phyloP scores from a whole-genome alignment of 768 basidiomycete species.

The Phanerochaete sordida region DNA sequence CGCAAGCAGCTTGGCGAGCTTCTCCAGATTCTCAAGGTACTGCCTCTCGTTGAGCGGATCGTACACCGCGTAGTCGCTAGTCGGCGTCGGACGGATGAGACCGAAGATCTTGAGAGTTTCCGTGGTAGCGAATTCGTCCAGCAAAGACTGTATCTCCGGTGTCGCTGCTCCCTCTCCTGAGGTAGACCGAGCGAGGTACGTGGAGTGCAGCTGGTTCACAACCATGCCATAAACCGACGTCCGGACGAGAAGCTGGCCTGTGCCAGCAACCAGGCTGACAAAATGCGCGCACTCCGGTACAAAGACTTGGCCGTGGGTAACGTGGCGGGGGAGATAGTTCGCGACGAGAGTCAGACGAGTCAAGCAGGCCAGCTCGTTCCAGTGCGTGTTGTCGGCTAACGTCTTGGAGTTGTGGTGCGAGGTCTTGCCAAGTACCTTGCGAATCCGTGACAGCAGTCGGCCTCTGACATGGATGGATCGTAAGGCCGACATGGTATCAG shows the following conservation, averaged over 20 bases:
- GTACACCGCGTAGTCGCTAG: constrained; percentile 63
- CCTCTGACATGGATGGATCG: constrained; percentile 79
- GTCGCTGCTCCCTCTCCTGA: constrained; percentile 33
- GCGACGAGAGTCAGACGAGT: constrained; percentile 73
- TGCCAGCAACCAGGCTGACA: constrained; percentile 71
- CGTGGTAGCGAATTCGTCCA: constrained; percentile 55
- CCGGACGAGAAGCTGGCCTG: constrained; percentile 70
- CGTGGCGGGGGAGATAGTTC: constrained; percentile 61
- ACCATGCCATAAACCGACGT: constrained; percentile 80
- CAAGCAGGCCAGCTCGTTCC: constrained; percentile 80
- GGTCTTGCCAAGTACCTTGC: constrained; percentile 78
- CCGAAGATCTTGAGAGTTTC: constrained; percentile 72
- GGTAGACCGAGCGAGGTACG: constrained; percentile 64
- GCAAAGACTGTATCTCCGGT: constrained; percentile 56
- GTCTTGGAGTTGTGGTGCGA: constrained; percentile 58
- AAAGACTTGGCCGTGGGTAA: constrained; percentile 69
- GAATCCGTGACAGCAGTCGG: constrained; percentile 70
- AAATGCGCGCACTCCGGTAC: constrained; percentile 82
- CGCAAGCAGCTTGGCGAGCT: constrained; percentile 58
- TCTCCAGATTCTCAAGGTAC: constrained; percentile 63
- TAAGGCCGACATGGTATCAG: constrained; percentile 68
- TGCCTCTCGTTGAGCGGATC: constrained; percentile 53
- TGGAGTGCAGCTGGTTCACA: constrained; percentile 77
- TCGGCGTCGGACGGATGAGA: constrained; percentile 54
- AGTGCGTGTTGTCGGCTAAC: constrained; percentile 68